Conservation (phyloP, 1,139 yeast species). For the Saccharomycopsis phalli region DNA sequence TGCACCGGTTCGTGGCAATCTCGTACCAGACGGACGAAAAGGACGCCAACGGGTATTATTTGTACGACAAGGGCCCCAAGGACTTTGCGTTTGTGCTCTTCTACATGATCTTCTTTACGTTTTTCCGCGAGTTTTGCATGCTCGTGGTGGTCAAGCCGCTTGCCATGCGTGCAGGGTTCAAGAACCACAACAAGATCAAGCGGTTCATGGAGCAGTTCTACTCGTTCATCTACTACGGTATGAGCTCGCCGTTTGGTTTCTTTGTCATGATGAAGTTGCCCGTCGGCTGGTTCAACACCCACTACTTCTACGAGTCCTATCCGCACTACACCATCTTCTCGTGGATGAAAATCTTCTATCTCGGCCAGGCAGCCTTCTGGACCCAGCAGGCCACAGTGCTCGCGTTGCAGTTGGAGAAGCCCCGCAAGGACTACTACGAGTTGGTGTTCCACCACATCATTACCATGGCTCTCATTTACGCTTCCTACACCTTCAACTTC, state of each 20-base stretch:
- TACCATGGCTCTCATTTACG: conserved; percentile 80
- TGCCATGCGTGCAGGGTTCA: conserved; percentile 47
- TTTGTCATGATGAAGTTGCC: conserved; percentile 81
- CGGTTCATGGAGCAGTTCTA: conserved; percentile 94
- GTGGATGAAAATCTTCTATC: conserved; percentile 69
- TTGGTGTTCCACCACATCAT: conserved; percentile 88
- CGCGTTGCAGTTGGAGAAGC: conserved; percentile 80
- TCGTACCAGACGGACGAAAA: conserved; percentile 57
- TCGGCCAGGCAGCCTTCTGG: conserved; percentile 96
- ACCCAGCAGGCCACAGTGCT: conserved; percentile 85
- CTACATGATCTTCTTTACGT: conserved; percentile 82
- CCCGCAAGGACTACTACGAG: conserved; percentile 88
- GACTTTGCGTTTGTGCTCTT: conserved; percentile 75
- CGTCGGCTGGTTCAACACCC: conserved; percentile 82
- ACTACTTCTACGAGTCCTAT: conserved; percentile 65
- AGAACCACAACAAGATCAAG: conserved; percentile 44
- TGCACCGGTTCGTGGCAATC: conserved; percentile 57
- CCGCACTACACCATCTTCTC: conserved; percentile 76
- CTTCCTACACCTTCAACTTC: conserved; percentile 90
- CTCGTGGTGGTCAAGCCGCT: conserved; percentile 69
- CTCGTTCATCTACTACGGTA: conserved; percentile 70
- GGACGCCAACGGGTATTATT: conserved; percentile 30
- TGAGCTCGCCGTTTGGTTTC: conserved; percentile 79
- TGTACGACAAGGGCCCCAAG: conserved; percentile 78
- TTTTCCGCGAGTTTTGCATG: conserved; percentile 86